These are phyloP conservation scores for Lachnellula cervina DNA, from an alignment of 2,329 filamentous ascomycete genomes.

Conservation along the genomic window DNA sequence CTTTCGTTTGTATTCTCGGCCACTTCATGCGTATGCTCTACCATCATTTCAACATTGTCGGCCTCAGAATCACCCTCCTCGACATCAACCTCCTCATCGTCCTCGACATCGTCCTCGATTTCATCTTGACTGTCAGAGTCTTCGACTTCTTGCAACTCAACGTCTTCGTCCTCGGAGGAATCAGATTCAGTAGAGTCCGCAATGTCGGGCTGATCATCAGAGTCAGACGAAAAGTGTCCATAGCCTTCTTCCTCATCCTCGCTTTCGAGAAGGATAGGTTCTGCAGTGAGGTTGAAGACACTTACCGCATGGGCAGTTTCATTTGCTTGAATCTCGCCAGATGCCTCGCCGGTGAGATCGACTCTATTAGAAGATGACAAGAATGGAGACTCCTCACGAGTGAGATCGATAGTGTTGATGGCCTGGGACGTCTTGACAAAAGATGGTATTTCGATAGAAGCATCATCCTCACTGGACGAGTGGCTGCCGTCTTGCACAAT, in stretches of 20 bases:
- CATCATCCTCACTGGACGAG: conserved; percentile 24
- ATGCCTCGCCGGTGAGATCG: conserved; percentile 15
- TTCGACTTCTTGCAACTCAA: conserved; percentile 1
- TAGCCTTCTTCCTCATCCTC: conserved; percentile 11
- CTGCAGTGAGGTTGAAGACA: conserved; percentile 8
- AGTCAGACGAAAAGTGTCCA: conserved; percentile 12
- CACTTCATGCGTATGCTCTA: not conserved
- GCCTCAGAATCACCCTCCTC: conserved; percentile 3
- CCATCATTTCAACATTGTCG: conserved; percentile 1
- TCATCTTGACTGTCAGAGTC: conserved; percentile 10
- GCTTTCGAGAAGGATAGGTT: conserved; percentile 15
- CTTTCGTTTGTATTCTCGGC: too few species aligned
- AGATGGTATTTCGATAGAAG: conserved; percentile 21
- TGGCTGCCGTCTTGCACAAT: conserved; percentile 17
- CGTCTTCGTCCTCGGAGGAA: not conserved
- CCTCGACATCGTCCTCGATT: conserved; percentile 8
- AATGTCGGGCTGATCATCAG: conserved; percentile 8
- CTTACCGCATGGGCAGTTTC: conserved; percentile 7
- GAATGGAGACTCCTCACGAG: conserved; percentile 25
- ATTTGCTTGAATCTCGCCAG: conserved; percentile 2
- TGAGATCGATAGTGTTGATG: conserved; percentile 27
- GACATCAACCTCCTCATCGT: conserved; percentile 3
- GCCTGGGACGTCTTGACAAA: conserved; percentile 15
- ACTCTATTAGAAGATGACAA: conserved; percentile 7
- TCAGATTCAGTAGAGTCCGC: conserved; percentile 2